Evolutionary conservation across 306 rosid genomes (phyloP).

Genomic region (Acacia melanoxylon): DNA sequence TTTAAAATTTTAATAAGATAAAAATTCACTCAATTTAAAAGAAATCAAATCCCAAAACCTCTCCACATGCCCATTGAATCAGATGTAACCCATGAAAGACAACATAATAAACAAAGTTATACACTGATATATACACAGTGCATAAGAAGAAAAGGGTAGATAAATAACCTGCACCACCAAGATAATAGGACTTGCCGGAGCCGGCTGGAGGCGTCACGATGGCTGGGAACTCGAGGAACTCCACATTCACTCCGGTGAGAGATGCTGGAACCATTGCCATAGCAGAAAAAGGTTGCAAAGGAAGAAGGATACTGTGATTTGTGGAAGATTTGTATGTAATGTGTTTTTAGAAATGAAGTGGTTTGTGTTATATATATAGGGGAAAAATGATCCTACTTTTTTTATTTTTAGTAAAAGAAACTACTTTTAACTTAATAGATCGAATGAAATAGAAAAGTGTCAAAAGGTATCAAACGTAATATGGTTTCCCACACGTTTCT

Average conservation of each 20-base stretch:
- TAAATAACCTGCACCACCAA: background rate
- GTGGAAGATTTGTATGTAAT: background rate
- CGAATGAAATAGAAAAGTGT: background rate
- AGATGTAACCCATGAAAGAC: background rate
- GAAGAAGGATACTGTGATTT: background rate
- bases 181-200: conserved; percentile 13
- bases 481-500: background rate
- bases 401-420: background rate
- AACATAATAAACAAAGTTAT: background rate
- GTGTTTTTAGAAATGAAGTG: background rate
- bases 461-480: background rate
- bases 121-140: background rate
- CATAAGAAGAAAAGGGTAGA: background rate
- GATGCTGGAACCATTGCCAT: background rate
- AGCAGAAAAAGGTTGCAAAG: background rate
- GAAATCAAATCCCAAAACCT: background rate
- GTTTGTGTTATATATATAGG: background rate
- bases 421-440: background rate
- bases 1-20: too few species aligned
- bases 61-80: background rate
- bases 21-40: background rate
- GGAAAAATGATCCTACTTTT: background rate
- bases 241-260: background rate
- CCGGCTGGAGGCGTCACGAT: background rate
- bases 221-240: background rate